Conservation (phyloP, 345 rosid species). For the Carallia brachiata region DNA sequence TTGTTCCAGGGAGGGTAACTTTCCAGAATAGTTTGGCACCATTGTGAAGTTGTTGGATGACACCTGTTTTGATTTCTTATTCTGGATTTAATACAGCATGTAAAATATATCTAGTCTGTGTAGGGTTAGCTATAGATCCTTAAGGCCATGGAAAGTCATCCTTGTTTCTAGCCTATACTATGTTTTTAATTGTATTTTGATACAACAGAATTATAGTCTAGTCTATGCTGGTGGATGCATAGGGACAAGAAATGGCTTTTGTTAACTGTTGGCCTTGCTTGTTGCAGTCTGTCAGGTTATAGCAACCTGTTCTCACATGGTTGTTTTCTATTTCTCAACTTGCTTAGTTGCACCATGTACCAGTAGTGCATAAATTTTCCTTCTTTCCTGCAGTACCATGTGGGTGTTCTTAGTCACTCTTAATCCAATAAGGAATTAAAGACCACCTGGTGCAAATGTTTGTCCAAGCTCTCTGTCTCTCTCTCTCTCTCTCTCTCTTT, state of each 20-base stretch:
- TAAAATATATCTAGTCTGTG: neutral
- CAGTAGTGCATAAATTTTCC: neutral
- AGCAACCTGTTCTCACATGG: slow-evolving; percentile 10
- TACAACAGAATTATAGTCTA: slow-evolving; percentile 16
- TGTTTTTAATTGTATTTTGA: neutral
- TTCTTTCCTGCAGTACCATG: neutral
- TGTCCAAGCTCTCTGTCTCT: neutral
- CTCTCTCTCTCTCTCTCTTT: neutral
- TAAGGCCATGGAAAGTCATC: neutral
- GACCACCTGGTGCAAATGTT: neutral
- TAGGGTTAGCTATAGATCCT: neutral
- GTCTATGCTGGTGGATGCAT: slow-evolving; percentile 14
- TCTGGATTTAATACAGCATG: neutral
- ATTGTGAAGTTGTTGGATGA: neutral
- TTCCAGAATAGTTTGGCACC: neutral
- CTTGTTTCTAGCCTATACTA: neutral
- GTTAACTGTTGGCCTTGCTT: slow-evolving; percentile 1
- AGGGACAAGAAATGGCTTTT: slow-evolving; percentile 14
- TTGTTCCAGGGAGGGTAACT: neutral
- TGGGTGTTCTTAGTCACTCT: neutral
- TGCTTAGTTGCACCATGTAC: neutral
- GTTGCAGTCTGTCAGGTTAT: slow-evolving; percentile 23
- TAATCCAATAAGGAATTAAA: neutral
- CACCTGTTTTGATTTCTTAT: neutral
- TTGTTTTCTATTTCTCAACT: slow-evolving; percentile 5